A percentile compares a stretch with the other conserved stretches of the same genome.
Conservation (phyloP, 2,329 filamentous ascomycete species). For the Xylariaceae sp. region DNA sequence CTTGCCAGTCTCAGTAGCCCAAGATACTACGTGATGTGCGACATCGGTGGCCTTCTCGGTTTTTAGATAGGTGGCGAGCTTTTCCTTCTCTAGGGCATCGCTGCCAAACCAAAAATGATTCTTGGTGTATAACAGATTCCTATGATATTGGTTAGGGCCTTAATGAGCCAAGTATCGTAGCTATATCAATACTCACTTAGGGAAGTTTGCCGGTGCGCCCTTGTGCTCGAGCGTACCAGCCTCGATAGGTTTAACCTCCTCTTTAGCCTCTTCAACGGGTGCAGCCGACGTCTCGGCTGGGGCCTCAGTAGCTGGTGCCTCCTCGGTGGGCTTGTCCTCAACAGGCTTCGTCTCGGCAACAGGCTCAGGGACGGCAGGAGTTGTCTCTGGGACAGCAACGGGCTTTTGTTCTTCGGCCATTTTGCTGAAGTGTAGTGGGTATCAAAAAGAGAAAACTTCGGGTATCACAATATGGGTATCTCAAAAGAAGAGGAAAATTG, state of each 20-base stretch:
- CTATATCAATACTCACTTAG: constrained; percentile 73
- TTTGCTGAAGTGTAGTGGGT: constrained; percentile 50
- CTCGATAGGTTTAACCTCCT: constrained; percentile 72
- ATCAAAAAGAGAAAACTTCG: constrained; percentile 44
- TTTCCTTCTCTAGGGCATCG: constrained; percentile 75
- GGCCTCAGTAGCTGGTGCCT: constrained; percentile 51
- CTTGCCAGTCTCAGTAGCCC: constrained; percentile 93
- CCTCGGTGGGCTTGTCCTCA: constrained; percentile 41
- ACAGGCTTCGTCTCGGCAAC: constrained; percentile 40
- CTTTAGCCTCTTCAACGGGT: constrained; percentile 49
- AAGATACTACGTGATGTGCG: constrained; percentile 81
- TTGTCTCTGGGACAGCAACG: constrained; percentile 64
- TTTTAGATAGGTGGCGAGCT: constrained; percentile 79
- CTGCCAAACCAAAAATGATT: constrained; percentile 88
- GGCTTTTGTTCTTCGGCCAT: constrained; percentile 80
- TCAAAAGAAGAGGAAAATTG: constrained; percentile 55
- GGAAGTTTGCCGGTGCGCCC: constrained; percentile 76
- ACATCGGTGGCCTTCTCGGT: constrained; percentile 81
- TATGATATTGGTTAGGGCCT: constrained; percentile 42
- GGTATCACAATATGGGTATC: constrained; percentile 57
- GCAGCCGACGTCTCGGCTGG: constrained; percentile 47
- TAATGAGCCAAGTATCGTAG: not conserved
- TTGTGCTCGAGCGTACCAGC: constrained; percentile 91
- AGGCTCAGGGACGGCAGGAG: constrained; percentile 46
- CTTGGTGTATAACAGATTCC: constrained; percentile 89